Evolutionary conservation across 2,329 filamentous ascomycete genomes (phyloP).

Genomic region (Colletotrichum sp.): DNA sequence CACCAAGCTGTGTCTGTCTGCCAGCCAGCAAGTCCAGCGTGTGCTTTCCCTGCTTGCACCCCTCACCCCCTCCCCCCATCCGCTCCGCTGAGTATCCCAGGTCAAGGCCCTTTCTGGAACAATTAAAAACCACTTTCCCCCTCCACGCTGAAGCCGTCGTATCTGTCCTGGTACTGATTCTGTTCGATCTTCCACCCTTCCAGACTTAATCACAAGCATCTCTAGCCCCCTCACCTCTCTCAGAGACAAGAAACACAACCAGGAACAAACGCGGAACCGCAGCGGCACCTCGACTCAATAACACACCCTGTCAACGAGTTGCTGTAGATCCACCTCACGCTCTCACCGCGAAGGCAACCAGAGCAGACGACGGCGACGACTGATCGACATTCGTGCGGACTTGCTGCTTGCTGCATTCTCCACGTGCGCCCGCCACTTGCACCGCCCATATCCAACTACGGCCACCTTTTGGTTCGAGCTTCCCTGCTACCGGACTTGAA

Average conservation of each 20-base stretch:
- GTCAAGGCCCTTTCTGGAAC: slow-evolving; percentile 5
- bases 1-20: neutral
- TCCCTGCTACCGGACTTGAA: neutral
- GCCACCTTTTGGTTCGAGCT: neutral
- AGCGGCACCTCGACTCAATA: neutral
- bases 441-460: neutral
- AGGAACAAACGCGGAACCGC: neutral
- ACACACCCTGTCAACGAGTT: neutral
- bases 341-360: slow-evolving; percentile 1
- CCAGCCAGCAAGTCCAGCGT: neutral
- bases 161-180: neutral
- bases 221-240: neutral
- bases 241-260: neutral
- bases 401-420: slow-evolving; percentile 9
- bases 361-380: neutral
- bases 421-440: slow-evolving; percentile 9
- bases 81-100: neutral
- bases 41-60: neutral
- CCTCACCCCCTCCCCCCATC: neutral
- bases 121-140: slow-evolving; percentile 17
- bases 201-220: neutral
- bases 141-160: neutral
- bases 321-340: neutral
- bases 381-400: slow-evolving; percentile 9
- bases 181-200: neutral